These are phyloP conservation scores for Backusella circina DNA, from an alignment of 192 early-diverging fungal genomes.

Conservation along the genomic window DNA sequence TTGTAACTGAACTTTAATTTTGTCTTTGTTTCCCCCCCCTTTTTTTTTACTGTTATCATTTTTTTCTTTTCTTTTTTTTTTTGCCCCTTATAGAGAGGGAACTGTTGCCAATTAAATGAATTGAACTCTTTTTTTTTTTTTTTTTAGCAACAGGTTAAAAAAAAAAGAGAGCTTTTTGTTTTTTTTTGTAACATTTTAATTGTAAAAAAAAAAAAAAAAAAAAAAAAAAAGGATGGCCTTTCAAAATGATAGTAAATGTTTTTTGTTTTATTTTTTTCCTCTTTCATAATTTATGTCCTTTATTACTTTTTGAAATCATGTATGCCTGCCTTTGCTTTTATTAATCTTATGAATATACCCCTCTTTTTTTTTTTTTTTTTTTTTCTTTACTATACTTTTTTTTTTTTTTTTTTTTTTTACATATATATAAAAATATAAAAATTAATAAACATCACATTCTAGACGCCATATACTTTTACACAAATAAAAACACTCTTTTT, in stretches of 20 bases:
- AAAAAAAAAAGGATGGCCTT: background rate
- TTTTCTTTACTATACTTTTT: too few relatives aligned
- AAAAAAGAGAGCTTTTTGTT: background rate
- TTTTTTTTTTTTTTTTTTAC: too few relatives aligned
- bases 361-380: background rate
- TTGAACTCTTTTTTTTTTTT: too few relatives aligned
- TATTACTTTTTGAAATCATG: background rate
- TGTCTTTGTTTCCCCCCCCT: too few relatives aligned
- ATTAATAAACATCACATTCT: background rate
- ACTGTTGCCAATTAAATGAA: background rate
- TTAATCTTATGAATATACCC: conserved; percentile 1
- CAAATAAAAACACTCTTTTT: background rate
- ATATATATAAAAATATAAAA: background rate
- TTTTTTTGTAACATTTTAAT: background rate
- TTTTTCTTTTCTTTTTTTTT: background rate
- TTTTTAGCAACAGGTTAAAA: background rate
- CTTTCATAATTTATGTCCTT: too few relatives aligned
- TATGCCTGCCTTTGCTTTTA: background rate
- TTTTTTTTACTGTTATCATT: background rate
- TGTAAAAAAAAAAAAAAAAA: background rate
- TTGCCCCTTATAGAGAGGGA: background rate
- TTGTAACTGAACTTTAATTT: conserved; percentile 5
- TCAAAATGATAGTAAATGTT: background rate
- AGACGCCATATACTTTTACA: background rate
- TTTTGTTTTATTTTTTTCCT: too few relatives aligned